These are phyloP conservation scores for Psilocybe azurescens DNA, from an alignment of 768 basidiomycete genomes.

Conservation along the genomic window DNA sequence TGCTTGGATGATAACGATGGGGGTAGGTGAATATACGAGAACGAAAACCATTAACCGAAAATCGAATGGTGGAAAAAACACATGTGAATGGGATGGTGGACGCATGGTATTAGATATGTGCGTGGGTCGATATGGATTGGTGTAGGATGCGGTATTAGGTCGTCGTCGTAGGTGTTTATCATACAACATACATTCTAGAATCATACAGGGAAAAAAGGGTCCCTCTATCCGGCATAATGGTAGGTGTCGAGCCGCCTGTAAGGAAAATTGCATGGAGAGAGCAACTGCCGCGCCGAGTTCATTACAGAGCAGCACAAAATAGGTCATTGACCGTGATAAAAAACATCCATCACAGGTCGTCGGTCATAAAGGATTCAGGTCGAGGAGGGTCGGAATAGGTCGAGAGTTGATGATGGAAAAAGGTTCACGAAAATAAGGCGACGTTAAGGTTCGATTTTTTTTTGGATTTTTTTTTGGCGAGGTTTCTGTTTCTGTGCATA, in stretches of 20 bases:
- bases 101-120: slow-evolving; percentile 12
- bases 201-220: slow-evolving; percentile 23
- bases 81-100: slow-evolving; percentile 1
- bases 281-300: slow-evolving; percentile 17
- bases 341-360: slow-evolving; percentile 11
- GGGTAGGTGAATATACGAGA: slow-evolving; percentile 17
- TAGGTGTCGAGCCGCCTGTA: neutral
- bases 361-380: slow-evolving; percentile 26
- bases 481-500: slow-evolving; percentile 36
- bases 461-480: slow-evolving; percentile 28
- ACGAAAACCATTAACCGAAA: slow-evolving; percentile 24
- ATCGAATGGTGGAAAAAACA: slow-evolving; percentile 14
- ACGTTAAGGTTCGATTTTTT: slow-evolving; percentile 28
- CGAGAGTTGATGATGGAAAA: slow-evolving; percentile 22
- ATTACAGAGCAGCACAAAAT: slow-evolving; percentile 27
- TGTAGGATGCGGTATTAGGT: slow-evolving; percentile 20
- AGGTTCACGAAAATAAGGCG: slow-evolving; percentile 11
- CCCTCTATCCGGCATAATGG: slow-evolving; percentile 24
- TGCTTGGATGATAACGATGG: slow-evolving; percentile 10
- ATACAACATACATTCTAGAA: slow-evolving; percentile 32
- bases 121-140: slow-evolving; percentile 5
- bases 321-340: slow-evolving; percentile 17
- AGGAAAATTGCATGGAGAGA: slow-evolving; percentile 18
- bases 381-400: slow-evolving; percentile 10
- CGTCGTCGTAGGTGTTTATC: slow-evolving; percentile 24